Evolutionary conservation across 306 rosid species (phyloP), one percentile per base, ranked within the genome.

Genomic region (Cucumis hystrix): DNA sequence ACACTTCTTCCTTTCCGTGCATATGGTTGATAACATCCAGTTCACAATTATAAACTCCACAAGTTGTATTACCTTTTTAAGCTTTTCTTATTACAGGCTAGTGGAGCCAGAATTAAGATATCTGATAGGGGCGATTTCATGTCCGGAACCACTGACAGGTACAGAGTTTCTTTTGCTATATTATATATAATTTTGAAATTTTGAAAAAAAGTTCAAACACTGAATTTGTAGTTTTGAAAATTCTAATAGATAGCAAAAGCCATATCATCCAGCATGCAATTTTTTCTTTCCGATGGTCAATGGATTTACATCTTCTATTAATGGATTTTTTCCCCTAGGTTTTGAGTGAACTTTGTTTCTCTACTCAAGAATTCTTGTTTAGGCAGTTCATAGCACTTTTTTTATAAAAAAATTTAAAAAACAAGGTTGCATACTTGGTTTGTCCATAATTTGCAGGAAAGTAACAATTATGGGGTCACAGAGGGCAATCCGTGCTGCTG

Each of bases 101-200:
- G 93, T 78, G 99, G 99, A 33, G 99, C 99, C 73, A 96, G 92
- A 92, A 92, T 96, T 87, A 96, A 92, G 91, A 96, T 96, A 84
- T 96, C 99, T 28, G 98, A 96, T 79, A 87, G 99, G 81, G 99
- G 97, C 4, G 99, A 96, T 84, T 96, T 89, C 88, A 86, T 96
- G 85, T 85, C 98, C 70, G 99, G 99, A 82, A 96, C 99, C 79
- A 85, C 88, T n/a, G 98, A 96, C 65, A 92, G 99, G 99, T 96
- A 85, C 73, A 12, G 30, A 56, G 9, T 7, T 54, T 40, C 54
- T 20, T 67, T 51, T 52, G 51, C 51, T 11, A 45, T 45, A 3
- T 11, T 45, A 45, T 45, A 10, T 45, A 45, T 45, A 45, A 45
- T 11, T 11, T 45, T 45, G 15, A 45, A 45, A 45, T 45, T 45